Percentiles rank a stretch among this genome's conserved stretches.
phyloP scores from a whole-genome alignment of 202 grass and related monocot species.

The Bolboschoenoplectus hybrid region DNA sequence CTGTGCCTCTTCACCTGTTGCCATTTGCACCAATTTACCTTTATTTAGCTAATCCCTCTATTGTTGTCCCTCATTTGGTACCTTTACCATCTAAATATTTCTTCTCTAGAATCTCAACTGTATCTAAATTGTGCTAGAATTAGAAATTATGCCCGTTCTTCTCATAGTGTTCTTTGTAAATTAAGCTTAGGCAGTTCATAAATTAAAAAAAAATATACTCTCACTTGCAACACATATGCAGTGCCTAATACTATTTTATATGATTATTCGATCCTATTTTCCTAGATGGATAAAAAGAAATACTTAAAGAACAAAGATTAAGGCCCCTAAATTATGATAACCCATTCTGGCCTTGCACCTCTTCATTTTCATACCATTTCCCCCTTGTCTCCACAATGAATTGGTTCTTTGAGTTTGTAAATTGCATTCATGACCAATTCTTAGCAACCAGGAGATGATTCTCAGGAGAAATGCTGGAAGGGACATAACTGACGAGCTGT shows the following conservation, averaged over 20 bases:
- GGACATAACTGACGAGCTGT: conserved; percentile 73
- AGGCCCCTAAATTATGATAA: background rate
- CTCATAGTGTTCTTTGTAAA: background rate
- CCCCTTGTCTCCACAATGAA: background rate
- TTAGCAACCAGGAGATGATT: conserved; percentile 79
- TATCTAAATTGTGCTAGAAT: too few species aligned
- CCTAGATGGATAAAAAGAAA: background rate
- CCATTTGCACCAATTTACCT: background rate
- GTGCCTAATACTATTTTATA: background rate
- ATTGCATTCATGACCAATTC: conserved; percentile 17
- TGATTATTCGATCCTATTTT: background rate
- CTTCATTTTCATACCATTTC: background rate
- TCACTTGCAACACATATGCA: background rate
- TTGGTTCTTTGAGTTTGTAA: background rate
- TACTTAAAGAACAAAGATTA: background rate
- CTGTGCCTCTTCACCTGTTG: background rate
- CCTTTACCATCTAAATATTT: background rate
- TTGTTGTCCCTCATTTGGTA: too few species aligned
- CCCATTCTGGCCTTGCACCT: background rate
- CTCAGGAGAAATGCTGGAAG: conserved; percentile 73
- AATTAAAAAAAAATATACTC: background rate
- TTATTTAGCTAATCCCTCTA: too few species aligned
- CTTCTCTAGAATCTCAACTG: background rate
- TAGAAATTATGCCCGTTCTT: background rate
- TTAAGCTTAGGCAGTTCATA: background rate